Evolutionary conservation across 1,284 basidiomycete species (phyloP).

Genomic region (Ceraceosorus guamensis): DNA sequence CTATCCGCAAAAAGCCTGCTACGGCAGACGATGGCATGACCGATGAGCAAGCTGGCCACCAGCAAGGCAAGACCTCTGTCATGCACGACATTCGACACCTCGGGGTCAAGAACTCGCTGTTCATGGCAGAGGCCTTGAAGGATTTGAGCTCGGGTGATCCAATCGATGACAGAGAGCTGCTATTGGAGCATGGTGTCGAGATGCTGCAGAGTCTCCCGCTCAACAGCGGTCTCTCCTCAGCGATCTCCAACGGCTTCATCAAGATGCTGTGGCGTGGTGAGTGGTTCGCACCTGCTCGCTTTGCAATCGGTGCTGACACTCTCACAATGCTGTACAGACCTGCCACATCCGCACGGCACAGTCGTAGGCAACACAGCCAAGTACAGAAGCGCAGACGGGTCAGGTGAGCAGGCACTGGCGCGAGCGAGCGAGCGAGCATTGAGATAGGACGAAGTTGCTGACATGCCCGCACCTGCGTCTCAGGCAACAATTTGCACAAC

Average conservation of each 20-base stretch:
- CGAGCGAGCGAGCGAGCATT: too few relatives aligned
- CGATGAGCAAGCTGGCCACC: conserved; percentile 12
- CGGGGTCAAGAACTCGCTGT: conserved; percentile 11
- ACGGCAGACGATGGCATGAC: conserved; percentile 11
- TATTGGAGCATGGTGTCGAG: conserved; percentile 31
- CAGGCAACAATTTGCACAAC: conserved; percentile 61
- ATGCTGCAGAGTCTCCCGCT: conserved; percentile 26
- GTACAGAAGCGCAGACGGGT: too few relatives aligned
- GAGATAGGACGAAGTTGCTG: too few relatives aligned
- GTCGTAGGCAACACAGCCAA: too few relatives aligned
- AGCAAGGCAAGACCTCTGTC: conserved; percentile 9
- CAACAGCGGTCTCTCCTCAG: conserved; percentile 12
- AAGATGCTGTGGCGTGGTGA: conserved; percentile 1
- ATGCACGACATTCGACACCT: conserved; percentile 14
- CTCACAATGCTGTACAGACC: conserved; percentile 24
- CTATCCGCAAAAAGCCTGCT: conserved; percentile 15
- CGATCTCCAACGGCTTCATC: conserved; percentile 16
- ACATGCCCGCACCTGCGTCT: conserved; percentile 19
- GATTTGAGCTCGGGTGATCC: conserved; percentile 11
- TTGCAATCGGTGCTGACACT: neutral
- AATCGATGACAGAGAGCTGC: conserved; percentile 33
- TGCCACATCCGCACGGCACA: too few relatives aligned
- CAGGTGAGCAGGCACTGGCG: too few relatives aligned
- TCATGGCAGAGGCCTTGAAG: conserved; percentile 13
- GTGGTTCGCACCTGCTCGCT: neutral